phyloP scores from a whole-genome alignment of 345 rosid species.

The Populus euphratica region DNA sequence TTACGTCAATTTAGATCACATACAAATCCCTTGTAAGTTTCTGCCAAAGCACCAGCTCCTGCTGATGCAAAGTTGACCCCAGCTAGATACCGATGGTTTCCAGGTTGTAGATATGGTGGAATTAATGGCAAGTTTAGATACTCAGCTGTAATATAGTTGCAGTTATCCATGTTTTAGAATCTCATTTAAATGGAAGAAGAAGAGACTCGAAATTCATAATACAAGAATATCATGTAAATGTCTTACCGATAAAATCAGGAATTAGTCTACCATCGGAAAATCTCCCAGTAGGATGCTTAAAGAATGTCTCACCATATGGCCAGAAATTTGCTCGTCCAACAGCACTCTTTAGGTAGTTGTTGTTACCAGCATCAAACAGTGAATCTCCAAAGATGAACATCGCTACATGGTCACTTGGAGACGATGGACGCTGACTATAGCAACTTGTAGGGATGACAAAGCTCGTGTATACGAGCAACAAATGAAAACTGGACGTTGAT shows the following conservation, averaged over 20 bases:
- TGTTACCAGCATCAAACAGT: conserved; percentile 30
- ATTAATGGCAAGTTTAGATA: conserved; percentile 42
- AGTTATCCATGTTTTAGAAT: background rate
- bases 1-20: background rate
- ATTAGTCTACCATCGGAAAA: conserved; percentile 29
- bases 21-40: conserved; percentile 39
- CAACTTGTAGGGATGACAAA: background rate
- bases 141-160: conserved; percentile 28
- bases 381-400: conserved; percentile 44
- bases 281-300: conserved; percentile 26
- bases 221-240: background rate
- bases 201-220: background rate
- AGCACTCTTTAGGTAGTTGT: conserved; percentile 27
- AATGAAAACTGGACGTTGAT: background rate
- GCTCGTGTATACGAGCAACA: background rate
- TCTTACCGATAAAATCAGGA: conserved; percentile 29
- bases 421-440: background rate
- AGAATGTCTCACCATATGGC: conserved; percentile 35
- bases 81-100: conserved; percentile 16
- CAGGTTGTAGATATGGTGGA: conserved; percentile 43
- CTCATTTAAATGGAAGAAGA: background rate
- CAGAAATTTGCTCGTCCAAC: conserved; percentile 21
- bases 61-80: conserved; percentile 52
- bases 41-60: conserved; percentile 47
- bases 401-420: background rate